Conservation (phyloP, 2,329 filamentous ascomycete species). For the Colletotrichum sp. region DNA sequence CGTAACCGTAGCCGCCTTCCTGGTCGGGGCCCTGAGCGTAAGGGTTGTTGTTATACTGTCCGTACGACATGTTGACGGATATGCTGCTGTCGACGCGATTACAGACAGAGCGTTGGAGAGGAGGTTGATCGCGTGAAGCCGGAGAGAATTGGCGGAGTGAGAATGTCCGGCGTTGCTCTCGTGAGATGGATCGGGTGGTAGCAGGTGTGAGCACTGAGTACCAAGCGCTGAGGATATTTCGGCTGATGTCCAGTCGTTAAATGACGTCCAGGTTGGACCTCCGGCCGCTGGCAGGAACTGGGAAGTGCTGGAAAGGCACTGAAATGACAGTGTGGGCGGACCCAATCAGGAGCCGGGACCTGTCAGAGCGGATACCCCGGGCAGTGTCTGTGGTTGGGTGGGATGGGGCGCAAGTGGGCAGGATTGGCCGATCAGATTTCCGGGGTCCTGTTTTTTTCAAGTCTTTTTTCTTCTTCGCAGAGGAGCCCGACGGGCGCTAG, state of each 20-base stretch:
- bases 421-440: slow-evolving; percentile 16
- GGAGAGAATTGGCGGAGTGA: neutral
- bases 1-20: slow-evolving; percentile 50
- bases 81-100: neutral
- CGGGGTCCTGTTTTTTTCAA: slow-evolving; percentile 14
- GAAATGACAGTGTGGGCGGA: slow-evolving; percentile 15
- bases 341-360: slow-evolving; percentile 20
- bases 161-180: neutral
- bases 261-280: slow-evolving; percentile 18
- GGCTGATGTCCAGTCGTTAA: slow-evolving; percentile 20
- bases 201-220: neutral
- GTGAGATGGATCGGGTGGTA: slow-evolving; percentile 5
- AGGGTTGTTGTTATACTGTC: slow-evolving; percentile 68
- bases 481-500: neutral
- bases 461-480: neutral
- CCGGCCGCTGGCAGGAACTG: slow-evolving; percentile 15
- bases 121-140: neutral
- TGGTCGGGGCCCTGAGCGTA: slow-evolving; percentile 60
- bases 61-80: slow-evolving; percentile 60
- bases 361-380: slow-evolving; percentile 20
- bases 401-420: slow-evolving; percentile 13
- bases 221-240: slow-evolving; percentile 8
- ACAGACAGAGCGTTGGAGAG: neutral
- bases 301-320: slow-evolving; percentile 17
- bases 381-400: slow-evolving; percentile 19